Percentiles rank a stretch among this genome's conserved stretches.
Conservation (phyloP, 306 rosid species). For the Gynostemma pentaphyllum region DNA sequence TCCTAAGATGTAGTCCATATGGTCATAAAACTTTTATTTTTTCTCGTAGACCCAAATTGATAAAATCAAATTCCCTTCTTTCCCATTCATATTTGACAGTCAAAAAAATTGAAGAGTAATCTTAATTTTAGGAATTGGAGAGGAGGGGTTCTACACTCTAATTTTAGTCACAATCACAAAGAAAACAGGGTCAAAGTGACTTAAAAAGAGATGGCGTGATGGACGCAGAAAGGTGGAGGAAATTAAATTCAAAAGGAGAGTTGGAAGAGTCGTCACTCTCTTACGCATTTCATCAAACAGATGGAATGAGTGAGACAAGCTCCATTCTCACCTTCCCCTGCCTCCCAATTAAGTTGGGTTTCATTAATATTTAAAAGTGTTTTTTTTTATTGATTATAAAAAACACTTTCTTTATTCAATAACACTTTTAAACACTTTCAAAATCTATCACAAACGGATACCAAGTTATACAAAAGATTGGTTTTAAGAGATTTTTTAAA, state of each 20-base stretch:
- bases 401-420: too few species aligned
- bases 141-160: neutral
- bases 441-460: too few species aligned
- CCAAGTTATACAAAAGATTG: too few species aligned
- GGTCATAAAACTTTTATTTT: neutral
- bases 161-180: neutral
- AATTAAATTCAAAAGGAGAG: too few species aligned
- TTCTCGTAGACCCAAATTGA: neutral
- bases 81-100: constrained; percentile 5
- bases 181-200: neutral
- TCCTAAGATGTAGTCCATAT: neutral
- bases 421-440: too few species aligned
- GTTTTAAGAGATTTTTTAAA: too few species aligned
- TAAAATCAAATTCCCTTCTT: neutral
- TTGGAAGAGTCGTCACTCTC: neutral
- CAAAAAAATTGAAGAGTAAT: too few species aligned
- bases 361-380: too few species aligned
- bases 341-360: too few species aligned
- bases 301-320: neutral
- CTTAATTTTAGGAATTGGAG: too few species aligned
- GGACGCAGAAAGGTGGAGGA: neutral
- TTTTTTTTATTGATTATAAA: too few species aligned
- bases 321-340: neutral
- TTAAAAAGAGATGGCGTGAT: neutral
- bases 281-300: constrained; percentile 12